A percentile compares a stretch with the other conserved stretches of the same genome.
Conservation (phyloP, 495 filamentous ascomycete genomes). For the Tuber magnatum region DNA sequence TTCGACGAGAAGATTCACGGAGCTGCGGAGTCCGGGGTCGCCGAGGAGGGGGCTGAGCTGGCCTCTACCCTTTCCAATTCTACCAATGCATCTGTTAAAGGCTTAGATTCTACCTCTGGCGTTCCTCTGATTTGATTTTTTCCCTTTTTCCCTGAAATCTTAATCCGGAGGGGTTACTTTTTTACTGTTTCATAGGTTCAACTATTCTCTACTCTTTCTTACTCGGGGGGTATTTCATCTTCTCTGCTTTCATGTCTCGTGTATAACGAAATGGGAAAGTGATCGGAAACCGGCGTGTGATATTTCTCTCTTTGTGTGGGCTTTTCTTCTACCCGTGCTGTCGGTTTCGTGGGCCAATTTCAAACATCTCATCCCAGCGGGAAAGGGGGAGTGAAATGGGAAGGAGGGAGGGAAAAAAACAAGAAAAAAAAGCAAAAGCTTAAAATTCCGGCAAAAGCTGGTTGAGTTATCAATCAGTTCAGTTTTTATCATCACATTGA, state of each 20-base stretch:
- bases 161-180: constrained; percentile 1
- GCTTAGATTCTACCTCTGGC: constrained; percentile 30
- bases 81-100: constrained; percentile 32
- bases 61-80: constrained; percentile 35
- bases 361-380: constrained; percentile 16
- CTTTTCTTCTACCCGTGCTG: background rate
- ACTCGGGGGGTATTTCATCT: background rate
- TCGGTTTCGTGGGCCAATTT: constrained; percentile 7
- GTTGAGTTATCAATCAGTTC: background rate
- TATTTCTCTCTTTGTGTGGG: background rate
- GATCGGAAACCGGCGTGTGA: background rate
- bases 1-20: constrained; percentile 80
- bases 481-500: background rate
- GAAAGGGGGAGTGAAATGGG: background rate
- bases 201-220: background rate
- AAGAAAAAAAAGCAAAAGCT: constrained; percentile 9
- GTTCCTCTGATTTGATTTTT: constrained; percentile 15
- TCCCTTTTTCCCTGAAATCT: constrained; percentile 21
- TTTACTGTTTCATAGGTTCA: constrained; percentile 3
- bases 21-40: constrained; percentile 46
- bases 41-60: constrained; percentile 47
- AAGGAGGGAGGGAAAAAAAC: background rate
- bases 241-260: constrained; percentile 1
- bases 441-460: background rate
- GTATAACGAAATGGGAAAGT: background rate